Conservation (phyloP, 208 protist species). For the Endotrypanum monterogeii region DNA sequence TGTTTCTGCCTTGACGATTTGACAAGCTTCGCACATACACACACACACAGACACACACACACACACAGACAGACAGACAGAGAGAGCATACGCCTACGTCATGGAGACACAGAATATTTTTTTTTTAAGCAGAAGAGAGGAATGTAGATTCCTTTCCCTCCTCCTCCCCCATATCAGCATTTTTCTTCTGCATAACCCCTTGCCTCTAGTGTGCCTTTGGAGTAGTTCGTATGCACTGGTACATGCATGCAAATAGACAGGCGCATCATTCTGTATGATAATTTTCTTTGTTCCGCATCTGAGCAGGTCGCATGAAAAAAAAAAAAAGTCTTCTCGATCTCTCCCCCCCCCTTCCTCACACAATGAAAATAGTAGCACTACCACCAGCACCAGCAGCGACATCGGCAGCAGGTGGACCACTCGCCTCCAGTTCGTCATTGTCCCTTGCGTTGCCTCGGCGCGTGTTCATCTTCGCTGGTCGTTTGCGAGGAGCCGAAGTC, state of each 20-base stretch:
- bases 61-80: neutral
- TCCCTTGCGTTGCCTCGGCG: neutral
- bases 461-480: neutral
- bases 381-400: neutral
- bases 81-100: neutral
- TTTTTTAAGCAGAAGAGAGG: neutral
- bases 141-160: neutral
- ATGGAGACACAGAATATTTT: neutral
- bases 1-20: neutral
- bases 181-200: neutral
- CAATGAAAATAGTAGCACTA: neutral
- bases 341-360: neutral
- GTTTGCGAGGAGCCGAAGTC: neutral
- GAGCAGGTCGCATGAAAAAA: neutral
- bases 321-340: neutral
- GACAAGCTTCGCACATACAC: neutral
- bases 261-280: neutral
- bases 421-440: neutral
- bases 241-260: neutral
- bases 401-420: neutral
- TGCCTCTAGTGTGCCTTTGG: neutral
- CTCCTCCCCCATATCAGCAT: neutral
- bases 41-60: neutral
- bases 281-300: neutral
- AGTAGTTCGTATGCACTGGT: neutral